Percentiles rank a stretch among this genome's conserved stretches.
Conservation (phyloP, 2,329 filamentous ascomycete species). For the Fusarium liriodendri region DNA sequence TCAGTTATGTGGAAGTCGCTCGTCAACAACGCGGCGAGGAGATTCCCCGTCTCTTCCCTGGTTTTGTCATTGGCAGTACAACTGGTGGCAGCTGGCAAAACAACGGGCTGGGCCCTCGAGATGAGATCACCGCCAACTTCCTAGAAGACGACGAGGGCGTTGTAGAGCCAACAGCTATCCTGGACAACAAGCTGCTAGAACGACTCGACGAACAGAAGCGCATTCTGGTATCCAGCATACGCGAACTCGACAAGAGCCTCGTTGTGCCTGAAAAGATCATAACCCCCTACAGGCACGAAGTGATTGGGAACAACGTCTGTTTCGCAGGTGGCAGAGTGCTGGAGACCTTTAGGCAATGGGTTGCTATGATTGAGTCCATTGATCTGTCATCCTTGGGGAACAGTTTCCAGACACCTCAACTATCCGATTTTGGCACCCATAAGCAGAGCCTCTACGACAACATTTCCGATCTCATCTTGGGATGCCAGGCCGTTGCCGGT, state of each 20-base stretch:
- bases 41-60: constrained; percentile 91
- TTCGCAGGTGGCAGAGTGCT: constrained; percentile 81
- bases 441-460: constrained; percentile 96
- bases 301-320: constrained; percentile 86
- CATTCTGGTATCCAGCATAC: constrained; percentile 85
- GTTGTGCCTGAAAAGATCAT: constrained; percentile 83
- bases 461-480: constrained; percentile 86
- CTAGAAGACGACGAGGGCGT: constrained; percentile 83
- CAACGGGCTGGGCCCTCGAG: constrained; percentile 72
- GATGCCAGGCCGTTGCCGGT: constrained; percentile 91
- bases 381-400: constrained; percentile 84
- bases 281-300: constrained; percentile 79
- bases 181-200: constrained; percentile 84
- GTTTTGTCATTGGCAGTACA: constrained; percentile 88
- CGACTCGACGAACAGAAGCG: constrained; percentile 87
- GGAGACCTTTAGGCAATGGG: constrained; percentile 90
- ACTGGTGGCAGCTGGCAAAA: constrained; percentile 90
- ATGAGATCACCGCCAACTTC: constrained; percentile 84
- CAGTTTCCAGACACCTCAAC: constrained; percentile 83
- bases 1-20: constrained; percentile 95
- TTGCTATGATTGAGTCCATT: constrained; percentile 90
- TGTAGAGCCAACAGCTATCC: constrained; percentile 75
- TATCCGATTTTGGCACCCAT: constrained; percentile 87
- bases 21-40: constrained; percentile 93
- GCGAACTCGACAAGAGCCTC: constrained; percentile 87